Evolutionary conservation across 805 yeast species (phyloP).

Genomic region (Candida nitratophila): DNA sequence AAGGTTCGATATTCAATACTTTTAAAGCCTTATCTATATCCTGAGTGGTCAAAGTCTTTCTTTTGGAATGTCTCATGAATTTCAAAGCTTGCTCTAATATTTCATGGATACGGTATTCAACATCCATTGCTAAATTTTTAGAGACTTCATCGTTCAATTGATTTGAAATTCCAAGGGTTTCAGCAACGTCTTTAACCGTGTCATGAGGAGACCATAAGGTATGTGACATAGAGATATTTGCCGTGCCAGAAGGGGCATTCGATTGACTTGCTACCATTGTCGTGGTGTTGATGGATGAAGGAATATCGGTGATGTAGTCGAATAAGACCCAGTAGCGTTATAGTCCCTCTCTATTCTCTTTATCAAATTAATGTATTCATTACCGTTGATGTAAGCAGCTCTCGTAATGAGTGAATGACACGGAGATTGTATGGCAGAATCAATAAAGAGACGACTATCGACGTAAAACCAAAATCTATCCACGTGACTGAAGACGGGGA

Average conservation of each 20-base stretch:
- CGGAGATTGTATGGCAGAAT: too few relatives aligned
- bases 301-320: too few relatives aligned
- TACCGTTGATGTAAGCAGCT: too few relatives aligned
- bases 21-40: slow-evolving; percentile 79
- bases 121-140: slow-evolving; percentile 95
- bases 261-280: background rate
- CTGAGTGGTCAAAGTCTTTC: slow-evolving; percentile 70
- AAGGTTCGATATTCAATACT: slow-evolving; percentile 86
- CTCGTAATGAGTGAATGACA: too few relatives aligned
- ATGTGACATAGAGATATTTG: slow-evolving; percentile 57
- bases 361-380: too few relatives aligned
- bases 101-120: slow-evolving; percentile 95
- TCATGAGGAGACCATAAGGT: slow-evolving; percentile 97
- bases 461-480: too few relatives aligned
- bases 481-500: too few relatives aligned
- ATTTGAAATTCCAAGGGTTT: slow-evolving; percentile 69
- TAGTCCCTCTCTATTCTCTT: too few relatives aligned
- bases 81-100: slow-evolving; percentile 92
- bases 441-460: too few relatives aligned
- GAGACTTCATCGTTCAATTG: slow-evolving; percentile 85
- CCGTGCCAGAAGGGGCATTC: background rate
- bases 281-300: background rate
- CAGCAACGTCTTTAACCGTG: slow-evolving; percentile 95
- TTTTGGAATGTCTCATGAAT: slow-evolving; percentile 90
- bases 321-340: too few relatives aligned